These are phyloP conservation scores for Chlorella variabilis DNA, from an alignment of 163 green algal genomes.

Conservation along the genomic window DNA sequence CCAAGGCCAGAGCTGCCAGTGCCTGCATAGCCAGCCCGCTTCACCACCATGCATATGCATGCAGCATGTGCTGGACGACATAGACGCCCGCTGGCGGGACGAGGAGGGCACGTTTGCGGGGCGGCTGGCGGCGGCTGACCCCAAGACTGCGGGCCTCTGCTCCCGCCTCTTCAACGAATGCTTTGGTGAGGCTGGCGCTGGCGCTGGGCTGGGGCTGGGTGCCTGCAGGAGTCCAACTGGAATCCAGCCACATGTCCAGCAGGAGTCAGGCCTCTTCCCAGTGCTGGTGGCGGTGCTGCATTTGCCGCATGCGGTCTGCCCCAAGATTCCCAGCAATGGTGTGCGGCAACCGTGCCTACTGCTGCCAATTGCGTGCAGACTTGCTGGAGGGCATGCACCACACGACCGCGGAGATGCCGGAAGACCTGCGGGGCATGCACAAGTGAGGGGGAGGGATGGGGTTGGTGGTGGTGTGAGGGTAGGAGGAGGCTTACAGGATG, in stretches of 20 bases:
- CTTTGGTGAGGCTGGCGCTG: background rate
- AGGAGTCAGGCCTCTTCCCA: too few species aligned
- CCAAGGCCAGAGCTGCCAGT: too few species aligned
- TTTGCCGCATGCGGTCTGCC: too few species aligned
- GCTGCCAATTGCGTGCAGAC: background rate
- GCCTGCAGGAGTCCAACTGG: too few species aligned
- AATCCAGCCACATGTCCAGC: too few species aligned
- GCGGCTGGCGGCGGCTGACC: constrained; percentile 3
- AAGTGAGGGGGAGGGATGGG: too few species aligned
- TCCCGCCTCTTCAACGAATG: constrained; percentile 39
- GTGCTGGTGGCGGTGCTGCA: too few species aligned
- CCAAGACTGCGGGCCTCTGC: constrained; percentile 22
- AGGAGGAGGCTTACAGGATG: too few species aligned
- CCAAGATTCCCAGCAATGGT: background rate
- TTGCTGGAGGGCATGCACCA: constrained; percentile 18
- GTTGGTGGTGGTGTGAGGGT: too few species aligned
- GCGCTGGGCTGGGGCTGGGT: too few species aligned
- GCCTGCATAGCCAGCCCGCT: too few species aligned
- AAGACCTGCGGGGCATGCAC: constrained; percentile 14
- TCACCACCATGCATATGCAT: too few species aligned
- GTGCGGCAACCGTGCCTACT: background rate
- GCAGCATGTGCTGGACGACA: constrained; percentile 34
- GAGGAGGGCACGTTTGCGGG: constrained; percentile 28
- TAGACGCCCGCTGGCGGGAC: constrained; percentile 17
- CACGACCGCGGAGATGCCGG: constrained; percentile 8